Base-by-base conservation (phyloP, 495 filamentous ascomycete species). In the Penicillium bialowiezense region DNA sequence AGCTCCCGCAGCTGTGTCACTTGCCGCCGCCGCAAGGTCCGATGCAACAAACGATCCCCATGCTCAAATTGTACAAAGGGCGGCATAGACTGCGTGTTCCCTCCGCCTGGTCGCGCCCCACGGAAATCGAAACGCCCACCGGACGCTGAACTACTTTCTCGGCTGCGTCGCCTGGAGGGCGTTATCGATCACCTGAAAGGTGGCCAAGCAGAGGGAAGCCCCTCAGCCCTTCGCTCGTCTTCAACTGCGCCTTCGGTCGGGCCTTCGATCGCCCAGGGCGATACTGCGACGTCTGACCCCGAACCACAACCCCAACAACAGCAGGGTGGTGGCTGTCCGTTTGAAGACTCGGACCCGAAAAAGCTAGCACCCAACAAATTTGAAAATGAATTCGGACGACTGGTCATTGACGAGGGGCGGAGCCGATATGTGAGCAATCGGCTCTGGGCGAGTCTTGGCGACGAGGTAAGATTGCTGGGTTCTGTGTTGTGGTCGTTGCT, bases 381-480 rank as follows among this genome's bases (percentile, higher is more conserved):
- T 14, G 78, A 84, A 36, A 79, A 81, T 54, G 81, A 88, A 51
- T 85, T 95, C 57, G 92, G 92, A 28, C 76, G 90, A 41, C 63
- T 97, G 56, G 87, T 95, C 1, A 78, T 96, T 38, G 89, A 88
- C 50, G 87, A 95, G 56, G 85, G 86, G 3, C 83, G 81, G 54
- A 88, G 84, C 55, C 77, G 89, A 60, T 97, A 97, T 68, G 85
- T 96, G 50, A 91, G 88, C 63, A 91, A 86, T 67, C 84, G 83
- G 13, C 88, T 96, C 42, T 97, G 91, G 91, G 83, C 86, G n/a
- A 89, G 81, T 52, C 73, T 97, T 36, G 88, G 84, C 41, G 88
- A 92, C 50, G 90, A 97, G 80, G 90, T 90, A 63, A 41, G 60
- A 37, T 54, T 31, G 18, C 10, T 14, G 24, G 12, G 17, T 31